These are phyloP conservation scores for Rhizophora apiculata DNA, from an alignment of 345 rosid genomes.

Conservation along the genomic window DNA sequence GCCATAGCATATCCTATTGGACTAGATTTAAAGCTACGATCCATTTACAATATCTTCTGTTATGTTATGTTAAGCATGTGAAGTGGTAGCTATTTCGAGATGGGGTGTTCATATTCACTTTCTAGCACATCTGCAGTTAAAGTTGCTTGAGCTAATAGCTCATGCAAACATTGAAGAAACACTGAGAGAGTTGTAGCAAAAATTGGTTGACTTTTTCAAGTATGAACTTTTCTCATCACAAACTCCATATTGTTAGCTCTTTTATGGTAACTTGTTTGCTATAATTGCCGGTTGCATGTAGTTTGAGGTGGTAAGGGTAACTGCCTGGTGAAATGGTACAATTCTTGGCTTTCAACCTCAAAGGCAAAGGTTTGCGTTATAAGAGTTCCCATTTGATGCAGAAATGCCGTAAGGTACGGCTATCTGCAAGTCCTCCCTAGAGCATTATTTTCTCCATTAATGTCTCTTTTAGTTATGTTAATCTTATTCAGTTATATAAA, in stretches of 20 bases:
- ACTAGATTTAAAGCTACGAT: too few species aligned
- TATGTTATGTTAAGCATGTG: background rate
- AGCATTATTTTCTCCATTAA: background rate
- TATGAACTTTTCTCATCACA: constrained; percentile 27
- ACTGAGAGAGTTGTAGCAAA: constrained; percentile 48
- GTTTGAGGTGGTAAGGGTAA: background rate
- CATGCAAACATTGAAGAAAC: constrained; percentile 65
- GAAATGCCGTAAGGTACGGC: background rate
- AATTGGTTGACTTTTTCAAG: constrained; percentile 68
- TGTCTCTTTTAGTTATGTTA: background rate
- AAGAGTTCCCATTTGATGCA: background rate
- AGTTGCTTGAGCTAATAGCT: constrained; percentile 64
- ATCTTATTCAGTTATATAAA: background rate
- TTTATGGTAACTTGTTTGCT: background rate
- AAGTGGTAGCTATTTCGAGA: background rate
- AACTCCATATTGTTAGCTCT: background rate
- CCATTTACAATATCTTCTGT: background rate
- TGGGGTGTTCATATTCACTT: background rate
- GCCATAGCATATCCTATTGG: too few species aligned
- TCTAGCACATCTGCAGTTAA: constrained; percentile 49
- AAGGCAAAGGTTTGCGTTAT: background rate
- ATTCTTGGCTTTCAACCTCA: background rate
- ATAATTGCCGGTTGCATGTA: background rate
- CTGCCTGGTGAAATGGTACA: background rate
- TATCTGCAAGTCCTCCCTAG: background rate